Evolutionary conservation across 2,329 filamentous ascomycete genomes (phyloP).

Genomic region (Arthrinium phaeospermum): DNA sequence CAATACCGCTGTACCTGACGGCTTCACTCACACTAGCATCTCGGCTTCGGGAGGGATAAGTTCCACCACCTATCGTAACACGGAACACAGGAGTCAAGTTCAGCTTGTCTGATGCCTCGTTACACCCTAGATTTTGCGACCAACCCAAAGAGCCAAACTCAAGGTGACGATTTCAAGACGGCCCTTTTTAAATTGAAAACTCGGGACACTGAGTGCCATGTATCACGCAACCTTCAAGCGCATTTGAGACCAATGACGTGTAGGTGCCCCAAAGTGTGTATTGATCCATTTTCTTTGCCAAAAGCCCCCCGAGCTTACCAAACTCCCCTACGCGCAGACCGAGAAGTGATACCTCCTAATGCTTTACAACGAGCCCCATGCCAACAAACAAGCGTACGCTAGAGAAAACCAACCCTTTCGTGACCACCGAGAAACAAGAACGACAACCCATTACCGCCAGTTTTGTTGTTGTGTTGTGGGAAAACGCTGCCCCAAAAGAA

Average conservation of each 20-base stretch:
- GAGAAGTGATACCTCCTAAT: conserved; percentile 11
- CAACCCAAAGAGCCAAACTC: background rate
- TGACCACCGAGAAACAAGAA: background rate
- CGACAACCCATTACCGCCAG: conserved; percentile 18
- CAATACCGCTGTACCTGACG: background rate
- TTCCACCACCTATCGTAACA: background rate
- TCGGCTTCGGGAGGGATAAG: background rate
- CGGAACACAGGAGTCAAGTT: background rate
- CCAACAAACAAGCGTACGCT: conserved; percentile 10
- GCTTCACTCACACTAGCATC: background rate
- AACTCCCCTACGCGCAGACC: conserved; percentile 8
- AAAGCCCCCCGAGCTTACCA: conserved; percentile 1
- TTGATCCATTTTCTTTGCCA: conserved; percentile 6
- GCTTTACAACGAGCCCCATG: conserved; percentile 10
- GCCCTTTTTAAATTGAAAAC: background rate
- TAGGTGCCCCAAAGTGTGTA: conserved; percentile 9
- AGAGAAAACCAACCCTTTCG: conserved; percentile 6
- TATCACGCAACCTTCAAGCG: background rate
- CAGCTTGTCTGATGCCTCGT: background rate
- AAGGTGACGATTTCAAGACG: background rate
- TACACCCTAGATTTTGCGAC: background rate
- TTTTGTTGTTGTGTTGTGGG: conserved; percentile 30
- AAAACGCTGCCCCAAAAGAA: conserved; percentile 9
- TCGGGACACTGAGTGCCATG: background rate
- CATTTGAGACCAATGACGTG: background rate